A percentile compares a stretch with the other conserved stretches of the same genome.
Conservation (phyloP, 164 flowering plant species). For the Cinnamomum chago region DNA sequence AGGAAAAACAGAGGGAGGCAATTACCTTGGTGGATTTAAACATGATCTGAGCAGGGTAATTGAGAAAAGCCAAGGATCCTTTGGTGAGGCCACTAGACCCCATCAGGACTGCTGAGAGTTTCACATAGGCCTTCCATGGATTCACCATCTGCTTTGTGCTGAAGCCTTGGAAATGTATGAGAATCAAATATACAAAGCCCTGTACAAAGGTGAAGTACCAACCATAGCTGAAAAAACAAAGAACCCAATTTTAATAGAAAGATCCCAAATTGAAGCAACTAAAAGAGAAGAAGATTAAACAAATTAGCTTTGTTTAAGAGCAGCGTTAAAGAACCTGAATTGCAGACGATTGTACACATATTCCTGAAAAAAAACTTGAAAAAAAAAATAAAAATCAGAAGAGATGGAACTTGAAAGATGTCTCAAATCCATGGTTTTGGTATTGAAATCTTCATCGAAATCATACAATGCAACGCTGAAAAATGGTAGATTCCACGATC, state of each 20-base stretch:
- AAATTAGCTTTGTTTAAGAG: background rate
- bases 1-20: too few species aligned
- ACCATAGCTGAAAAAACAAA: slow-evolving; percentile 58
- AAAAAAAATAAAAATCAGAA: background rate
- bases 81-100: slow-evolving; percentile 91
- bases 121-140: slow-evolving; percentile 73
- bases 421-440: too few species aligned
- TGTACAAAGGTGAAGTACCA: slow-evolving; percentile 97
- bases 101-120: slow-evolving; percentile 86
- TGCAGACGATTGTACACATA: slow-evolving; percentile 78
- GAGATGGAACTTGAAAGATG: background rate
- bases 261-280: background rate
- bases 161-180: slow-evolving; percentile 79
- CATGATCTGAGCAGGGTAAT: slow-evolving; percentile 94
- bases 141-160: slow-evolving; percentile 82
- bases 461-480: too few species aligned
- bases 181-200: slow-evolving; percentile 59
- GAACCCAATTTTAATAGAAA: slow-evolving; percentile 4
- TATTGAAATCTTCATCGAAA: too few species aligned
- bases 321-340: slow-evolving; percentile 48
- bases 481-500: too few species aligned
- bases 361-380: slow-evolving; percentile 43
- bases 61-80: slow-evolving; percentile 86
- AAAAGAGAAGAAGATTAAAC: background rate
- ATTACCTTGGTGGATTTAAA: slow-evolving; percentile 91